Conservation (phyloP, 805 yeast species). For the Nakazawaea wyomingensis region DNA sequence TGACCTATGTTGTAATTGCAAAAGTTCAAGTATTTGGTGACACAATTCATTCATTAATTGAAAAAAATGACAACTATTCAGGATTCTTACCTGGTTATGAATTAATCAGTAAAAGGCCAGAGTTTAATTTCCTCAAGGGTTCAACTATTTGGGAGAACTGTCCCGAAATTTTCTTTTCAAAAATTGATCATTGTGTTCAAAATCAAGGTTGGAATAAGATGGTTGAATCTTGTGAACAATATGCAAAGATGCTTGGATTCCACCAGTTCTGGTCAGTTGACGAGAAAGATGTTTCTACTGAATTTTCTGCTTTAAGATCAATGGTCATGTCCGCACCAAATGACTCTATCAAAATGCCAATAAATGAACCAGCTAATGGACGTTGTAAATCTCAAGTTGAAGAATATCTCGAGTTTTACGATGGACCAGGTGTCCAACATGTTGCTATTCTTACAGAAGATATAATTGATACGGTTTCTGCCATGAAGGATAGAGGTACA, state of each 20-base stretch:
- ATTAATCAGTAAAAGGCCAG: neutral
- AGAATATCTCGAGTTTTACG: conserved; percentile 69
- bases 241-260: conserved; percentile 63
- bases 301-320: conserved; percentile 63
- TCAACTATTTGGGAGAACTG: conserved; percentile 21
- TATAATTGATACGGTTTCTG: conserved; percentile 51
- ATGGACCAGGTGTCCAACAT: conserved; percentile 85
- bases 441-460: conserved; percentile 63
- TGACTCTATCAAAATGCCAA: conserved; percentile 69
- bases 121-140: conserved; percentile 12
- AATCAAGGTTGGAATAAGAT: conserved; percentile 69
- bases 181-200: conserved; percentile 78
- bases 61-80: conserved; percentile 29
- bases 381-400: conserved; percentile 69
- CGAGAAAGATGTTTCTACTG: conserved; percentile 68
- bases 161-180: conserved; percentile 29
- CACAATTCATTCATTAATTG: conserved; percentile 63
- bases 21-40: conserved; percentile 53
- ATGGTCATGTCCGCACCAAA: conserved; percentile 71
- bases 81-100: conserved; percentile 53
- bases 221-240: conserved; percentile 52
- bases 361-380: conserved; percentile 79
- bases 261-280: conserved; percentile 83
- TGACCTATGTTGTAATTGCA: conserved; percentile 39
- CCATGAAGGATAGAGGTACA: conserved; percentile 57